phyloP scores from a whole-genome alignment of 2,329 filamentous ascomycete genomes.

The Penicillium sumatraense region DNA sequence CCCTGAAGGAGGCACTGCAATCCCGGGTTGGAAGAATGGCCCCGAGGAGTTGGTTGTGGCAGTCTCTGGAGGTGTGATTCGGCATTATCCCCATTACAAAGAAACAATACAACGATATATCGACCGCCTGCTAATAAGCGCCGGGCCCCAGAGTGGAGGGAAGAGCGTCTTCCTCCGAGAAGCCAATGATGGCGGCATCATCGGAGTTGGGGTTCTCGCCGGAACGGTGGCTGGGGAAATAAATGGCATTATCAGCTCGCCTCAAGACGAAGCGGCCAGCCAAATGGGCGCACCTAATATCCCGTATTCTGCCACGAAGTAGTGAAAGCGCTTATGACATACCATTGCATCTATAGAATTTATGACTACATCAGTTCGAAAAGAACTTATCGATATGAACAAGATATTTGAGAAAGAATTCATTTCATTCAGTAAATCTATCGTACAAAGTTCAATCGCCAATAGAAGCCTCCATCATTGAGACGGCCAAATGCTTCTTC shows the following conservation, averaged over 20 bases:
- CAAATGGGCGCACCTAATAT: slow-evolving; percentile 3
- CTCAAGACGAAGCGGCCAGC: slow-evolving; percentile 11
- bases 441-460: slow-evolving; percentile 17
- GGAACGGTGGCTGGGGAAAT: slow-evolving; percentile 45
- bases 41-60: slow-evolving; percentile 70
- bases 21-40: slow-evolving; percentile 37
- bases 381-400: neutral
- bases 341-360: neutral
- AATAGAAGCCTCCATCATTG: neutral
- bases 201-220: slow-evolving; percentile 57
- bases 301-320: neutral
- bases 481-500: neutral
- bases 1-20: slow-evolving; percentile 14
- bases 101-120: slow-evolving; percentile 70
- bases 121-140: slow-evolving; percentile 54
- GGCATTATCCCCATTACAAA: slow-evolving; percentile 73
- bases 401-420: neutral
- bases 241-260: slow-evolving; percentile 30
- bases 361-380: neutral
- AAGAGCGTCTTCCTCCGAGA: slow-evolving; percentile 56
- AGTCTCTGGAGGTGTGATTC: slow-evolving; percentile 77
- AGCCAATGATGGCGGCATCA: slow-evolving; percentile 56
- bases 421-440: slow-evolving; percentile 11
- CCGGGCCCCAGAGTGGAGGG: slow-evolving; percentile 46
- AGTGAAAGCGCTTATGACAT: neutral